Base-by-base conservation (phyloP, 306 rosid genomes). In the Dalbergia cochinchinensis region DNA sequence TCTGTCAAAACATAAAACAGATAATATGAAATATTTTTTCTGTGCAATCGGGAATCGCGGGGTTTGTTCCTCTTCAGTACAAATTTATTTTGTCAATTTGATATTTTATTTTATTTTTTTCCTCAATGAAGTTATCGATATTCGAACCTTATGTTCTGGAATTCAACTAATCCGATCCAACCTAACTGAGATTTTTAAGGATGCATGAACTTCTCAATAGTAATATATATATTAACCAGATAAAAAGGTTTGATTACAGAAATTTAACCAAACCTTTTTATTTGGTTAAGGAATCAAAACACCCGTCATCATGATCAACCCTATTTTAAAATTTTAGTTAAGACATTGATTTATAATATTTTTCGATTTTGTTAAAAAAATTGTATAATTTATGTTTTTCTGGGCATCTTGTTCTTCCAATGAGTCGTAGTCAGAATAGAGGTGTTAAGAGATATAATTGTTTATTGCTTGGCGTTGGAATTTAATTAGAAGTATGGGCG, bases 41-140 rank as follows among this genome's bases (percentile, higher is more conserved):
- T 58, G 14, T 39, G 68, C 72, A 70, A 18, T 78, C 85, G 88
- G 78, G 90, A 88, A 90, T 90, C 90, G 81, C 92, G 94, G 89
- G 87, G 54, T 53, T 81, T 80, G 87, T 79, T 90, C 82, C 87
- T 80, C 78, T 77, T 3, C 54, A 3, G n/a, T 26, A 31, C 8
- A 11, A 26, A 22, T 61, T 44, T 74, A 16, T 42, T 45, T 61
- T 74, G 13, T 59, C 18, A 20, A 73, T 37, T 18, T 57, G 19
- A 37, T 54, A 11, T n/a, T 26, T 26, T 26, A 11, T n/a, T 26
- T 26, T 26, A 26, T 26, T 26, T 26, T 26, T 26, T 26, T 26
- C 2, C 2, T 26, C 31, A 26, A 1, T 26, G 31, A 26, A 26
- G 2, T 26, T 26, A 26, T 20, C 2, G 31, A 26, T 26, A 26